Base-by-base conservation (phyloP, 352 stramenopile species). In the Achlya hypogyna region DNA sequence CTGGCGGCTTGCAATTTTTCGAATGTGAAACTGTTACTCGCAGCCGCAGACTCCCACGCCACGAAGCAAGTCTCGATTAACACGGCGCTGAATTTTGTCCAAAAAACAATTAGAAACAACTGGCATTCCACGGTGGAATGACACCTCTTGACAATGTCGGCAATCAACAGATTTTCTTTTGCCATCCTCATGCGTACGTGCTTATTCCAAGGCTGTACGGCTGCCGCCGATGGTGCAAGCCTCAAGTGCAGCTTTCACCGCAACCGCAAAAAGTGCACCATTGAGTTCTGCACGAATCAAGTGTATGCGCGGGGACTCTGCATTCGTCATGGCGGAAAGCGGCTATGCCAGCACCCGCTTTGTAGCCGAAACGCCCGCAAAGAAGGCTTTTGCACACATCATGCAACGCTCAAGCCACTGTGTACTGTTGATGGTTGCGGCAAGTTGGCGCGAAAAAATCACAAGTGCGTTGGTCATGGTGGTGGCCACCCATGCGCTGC, bases 381-480 rank as follows among this genome's bases (percentile, higher is more conserved):
- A 6, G 60, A 34, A 12, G 60, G 51, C 9, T 45, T 58, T 4
- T 67, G 60, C 42, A 54, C 60, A 29, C 49, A 67, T 29, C 60
- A 67, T 38, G 32, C 31, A 16, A 6, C 87, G 12, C 77, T 88
- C 65, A 91, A 91, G 69, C 81, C 78, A 60, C 87, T 91, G 65
- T 91, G 82, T 49, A 80, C 88, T 62, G 80, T 88, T 22, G 80
- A 87, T 63, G 82, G 82, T 4, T 91, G 82, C 66, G 84, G 75
- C 31, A 87, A 87, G 62, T 78, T 89, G 68, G 80, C 82, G 0
- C 82, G 88, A 54, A 78, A 78, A 27, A 70, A 81, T 16, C 78
- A 91, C n/a, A 89, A 89, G 53, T 91, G 82, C 59, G 80, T 89
- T 38, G 78, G 80, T 12, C 82, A 91, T 49, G 82, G 82, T 22